phyloP scores from a whole-genome alignment of 306 rosid genomes.

The Acacia melanoxylon region DNA sequence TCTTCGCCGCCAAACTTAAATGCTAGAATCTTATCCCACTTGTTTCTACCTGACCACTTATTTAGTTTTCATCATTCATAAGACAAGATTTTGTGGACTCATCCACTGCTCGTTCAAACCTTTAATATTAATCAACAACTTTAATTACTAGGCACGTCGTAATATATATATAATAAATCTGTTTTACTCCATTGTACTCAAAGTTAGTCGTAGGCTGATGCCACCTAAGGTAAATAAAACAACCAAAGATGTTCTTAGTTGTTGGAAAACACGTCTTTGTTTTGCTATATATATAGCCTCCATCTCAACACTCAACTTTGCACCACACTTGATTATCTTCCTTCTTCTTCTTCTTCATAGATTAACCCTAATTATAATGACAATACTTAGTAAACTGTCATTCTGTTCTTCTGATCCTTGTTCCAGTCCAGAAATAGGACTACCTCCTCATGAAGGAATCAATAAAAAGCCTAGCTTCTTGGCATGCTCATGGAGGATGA shows the following conservation, averaged over 20 bases:
- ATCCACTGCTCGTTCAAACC: too few relatives aligned
- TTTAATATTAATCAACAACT: too few relatives aligned
- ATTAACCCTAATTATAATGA: neutral
- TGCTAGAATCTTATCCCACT: neutral
- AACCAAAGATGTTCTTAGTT: neutral
- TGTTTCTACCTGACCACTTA: neutral
- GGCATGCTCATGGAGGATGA: conserved; percentile 28
- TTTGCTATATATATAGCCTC: conserved; percentile 21
- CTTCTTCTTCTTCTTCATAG: neutral
- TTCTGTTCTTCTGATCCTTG: conserved; percentile 17
- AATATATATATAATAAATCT: too few relatives aligned
- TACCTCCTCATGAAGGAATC: neutral
- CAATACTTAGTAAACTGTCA: conserved; percentile 4
- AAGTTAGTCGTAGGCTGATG: conserved; percentile 7
- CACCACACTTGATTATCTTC: conserved; percentile 9
- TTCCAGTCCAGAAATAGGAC: neutral
- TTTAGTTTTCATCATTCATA: neutral
- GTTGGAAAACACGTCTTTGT: conserved; percentile 23
- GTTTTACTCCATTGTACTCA: neutral
- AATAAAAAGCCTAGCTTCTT: neutral
- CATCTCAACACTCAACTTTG: neutral
- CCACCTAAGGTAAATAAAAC: conserved; percentile 14
- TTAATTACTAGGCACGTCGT: too few relatives aligned
- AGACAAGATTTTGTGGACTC: too few relatives aligned
- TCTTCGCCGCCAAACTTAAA: neutral